phyloP scores from a whole-genome alignment of 805 yeast species.

The Sugiyamaella floridensis region DNA sequence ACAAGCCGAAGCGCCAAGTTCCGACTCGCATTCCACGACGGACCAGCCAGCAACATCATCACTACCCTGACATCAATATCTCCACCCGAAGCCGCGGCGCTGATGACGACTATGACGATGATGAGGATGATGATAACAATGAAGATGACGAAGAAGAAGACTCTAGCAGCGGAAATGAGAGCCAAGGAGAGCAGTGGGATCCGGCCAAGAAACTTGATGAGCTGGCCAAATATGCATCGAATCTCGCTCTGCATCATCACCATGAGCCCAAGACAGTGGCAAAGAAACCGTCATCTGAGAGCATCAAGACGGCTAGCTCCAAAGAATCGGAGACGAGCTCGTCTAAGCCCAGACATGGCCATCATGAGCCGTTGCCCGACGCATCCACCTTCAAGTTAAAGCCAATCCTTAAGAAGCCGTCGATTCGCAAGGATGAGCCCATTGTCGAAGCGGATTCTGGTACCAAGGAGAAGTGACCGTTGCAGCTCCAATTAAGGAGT shows the following conservation, averaged over 20 bases:
- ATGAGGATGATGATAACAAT: background rate
- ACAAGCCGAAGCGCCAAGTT: background rate
- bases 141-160: conserved; percentile 1
- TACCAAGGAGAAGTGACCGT: too few species aligned
- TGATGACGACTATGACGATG: too few species aligned
- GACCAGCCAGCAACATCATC: conserved; percentile 1
- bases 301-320: background rate
- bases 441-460: background rate
- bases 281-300: background rate
- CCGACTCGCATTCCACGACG: background rate
- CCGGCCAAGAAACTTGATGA: conserved; percentile 18
- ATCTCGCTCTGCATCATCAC: conserved; percentile 3
- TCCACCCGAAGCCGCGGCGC: background rate
- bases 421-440: background rate
- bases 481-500: too few species aligned
- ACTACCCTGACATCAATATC: background rate
- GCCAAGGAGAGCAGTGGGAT: conserved; percentile 11
- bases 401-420: conserved; percentile 1
- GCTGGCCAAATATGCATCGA: conserved; percentile 10
- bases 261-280: background rate
- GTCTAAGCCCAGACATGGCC: background rate
- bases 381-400: background rate
- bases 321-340: background rate
- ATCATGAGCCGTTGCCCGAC: background rate
- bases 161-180: conserved; percentile 1